Evolutionary conservation across 805 yeast genomes (phyloP).

Genomic region (Spathaspora sp.): DNA sequence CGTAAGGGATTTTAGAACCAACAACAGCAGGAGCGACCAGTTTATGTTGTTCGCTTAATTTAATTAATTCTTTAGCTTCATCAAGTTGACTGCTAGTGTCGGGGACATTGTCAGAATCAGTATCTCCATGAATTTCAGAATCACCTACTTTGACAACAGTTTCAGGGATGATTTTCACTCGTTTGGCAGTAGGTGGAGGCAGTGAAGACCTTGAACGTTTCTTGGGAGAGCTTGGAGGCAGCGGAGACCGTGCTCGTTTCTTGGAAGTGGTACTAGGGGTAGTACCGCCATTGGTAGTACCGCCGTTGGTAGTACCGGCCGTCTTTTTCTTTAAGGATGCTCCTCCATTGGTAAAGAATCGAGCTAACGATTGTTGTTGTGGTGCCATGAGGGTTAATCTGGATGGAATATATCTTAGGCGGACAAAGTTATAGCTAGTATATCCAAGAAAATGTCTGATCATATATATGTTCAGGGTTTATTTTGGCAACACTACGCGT

Average conservation of each 20-base stretch:
- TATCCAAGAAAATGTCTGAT: not conserved
- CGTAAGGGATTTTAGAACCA: conserved; percentile 23
- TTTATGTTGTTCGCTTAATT: conserved; percentile 4
- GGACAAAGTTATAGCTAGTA: not conserved
- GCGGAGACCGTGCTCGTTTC: not conserved
- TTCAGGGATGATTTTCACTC: not conserved
- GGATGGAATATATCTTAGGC: not conserved
- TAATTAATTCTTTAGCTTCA: conserved; percentile 12
- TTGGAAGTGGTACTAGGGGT: not conserved
- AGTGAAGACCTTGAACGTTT: not conserved
- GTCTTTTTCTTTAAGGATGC: not conserved
- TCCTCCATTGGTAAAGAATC: conserved; percentile 24
- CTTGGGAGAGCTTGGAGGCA: not conserved
- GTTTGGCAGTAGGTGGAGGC: not conserved
- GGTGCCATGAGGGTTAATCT: conserved; percentile 13
- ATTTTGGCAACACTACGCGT: not conserved
- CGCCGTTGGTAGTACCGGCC: not conserved
- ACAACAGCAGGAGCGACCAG: conserved; percentile 1
- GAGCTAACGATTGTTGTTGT: conserved; percentile 31
- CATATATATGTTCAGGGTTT: not conserved
- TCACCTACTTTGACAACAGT: not conserved
- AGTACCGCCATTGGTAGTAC: conserved; percentile 6
- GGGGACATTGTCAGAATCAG: conserved; percentile 3
- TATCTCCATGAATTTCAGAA: conserved; percentile 1
- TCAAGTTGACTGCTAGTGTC: conserved; percentile 5